Conservation (phyloP, 441 rosid genomes). For the Erysimum cheiri region DNA sequence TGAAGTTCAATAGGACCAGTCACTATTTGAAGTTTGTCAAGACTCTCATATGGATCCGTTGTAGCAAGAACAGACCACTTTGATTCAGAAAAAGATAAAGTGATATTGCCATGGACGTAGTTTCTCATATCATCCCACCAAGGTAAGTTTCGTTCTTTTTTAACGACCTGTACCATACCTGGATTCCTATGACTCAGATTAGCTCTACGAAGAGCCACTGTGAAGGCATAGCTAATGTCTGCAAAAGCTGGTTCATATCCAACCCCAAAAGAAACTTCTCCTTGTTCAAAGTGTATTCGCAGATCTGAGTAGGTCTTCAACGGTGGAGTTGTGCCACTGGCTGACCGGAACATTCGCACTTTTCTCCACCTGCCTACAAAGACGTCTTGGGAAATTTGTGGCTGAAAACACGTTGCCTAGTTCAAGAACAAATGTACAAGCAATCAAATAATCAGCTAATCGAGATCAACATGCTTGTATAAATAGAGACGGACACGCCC, state of each 20-base stretch:
- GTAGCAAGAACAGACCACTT: slow-evolving; percentile 86
- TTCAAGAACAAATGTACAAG: slow-evolving; percentile 46
- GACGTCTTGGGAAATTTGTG: slow-evolving; percentile 92
- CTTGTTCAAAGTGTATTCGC: slow-evolving; percentile 81
- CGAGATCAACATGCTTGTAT: slow-evolving; percentile 13
- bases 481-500: neutral
- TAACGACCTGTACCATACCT: slow-evolving; percentile 60
- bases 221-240: slow-evolving; percentile 96
- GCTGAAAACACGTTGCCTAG: slow-evolving; percentile 97
- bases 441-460: slow-evolving; percentile 16
- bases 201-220: slow-evolving; percentile 99
- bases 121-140: slow-evolving; percentile 99
- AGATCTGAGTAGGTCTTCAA: slow-evolving; percentile 88
- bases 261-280: slow-evolving; percentile 87
- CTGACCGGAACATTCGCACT: slow-evolving; percentile 92
- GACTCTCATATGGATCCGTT: slow-evolving; percentile 96
- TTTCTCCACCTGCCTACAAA: slow-evolving; percentile 98
- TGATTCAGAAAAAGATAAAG: slow-evolving; percentile 74
- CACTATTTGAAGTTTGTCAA: slow-evolving; percentile 79
- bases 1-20: slow-evolving; percentile 82
- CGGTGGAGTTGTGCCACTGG: slow-evolving; percentile 98
- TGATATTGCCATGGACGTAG: slow-evolving; percentile 82
- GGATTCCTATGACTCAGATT: slow-evolving; percentile 82
- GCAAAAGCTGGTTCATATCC: slow-evolving; percentile 98
- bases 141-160: slow-evolving; percentile 93